Percentiles rank a stretch among this genome's conserved stretches.
Evolutionary conservation across 306 rosid species (phyloP).

Genomic region (Malus sieversii): DNA sequence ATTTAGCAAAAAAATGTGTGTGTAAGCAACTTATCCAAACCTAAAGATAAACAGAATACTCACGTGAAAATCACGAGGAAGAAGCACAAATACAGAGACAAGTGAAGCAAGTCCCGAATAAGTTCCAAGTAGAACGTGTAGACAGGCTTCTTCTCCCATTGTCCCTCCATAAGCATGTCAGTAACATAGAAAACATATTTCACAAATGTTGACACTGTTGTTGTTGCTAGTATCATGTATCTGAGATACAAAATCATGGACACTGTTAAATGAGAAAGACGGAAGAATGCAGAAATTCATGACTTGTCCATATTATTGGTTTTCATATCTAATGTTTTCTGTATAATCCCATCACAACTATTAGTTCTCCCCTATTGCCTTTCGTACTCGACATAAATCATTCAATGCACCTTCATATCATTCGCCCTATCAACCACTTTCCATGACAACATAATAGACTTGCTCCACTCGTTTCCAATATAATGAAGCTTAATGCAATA

Average conservation of each 20-base stretch:
- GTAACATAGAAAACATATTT: conserved; percentile 86
- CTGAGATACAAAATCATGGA: conserved; percentile 40
- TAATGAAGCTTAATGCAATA: background rate
- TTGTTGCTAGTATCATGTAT: conserved; percentile 98
- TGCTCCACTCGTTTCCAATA: background rate
- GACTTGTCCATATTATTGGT: background rate
- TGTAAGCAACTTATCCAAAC: background rate
- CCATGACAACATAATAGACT: background rate
- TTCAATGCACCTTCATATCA: background rate
- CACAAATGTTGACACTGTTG: conserved; percentile 77
- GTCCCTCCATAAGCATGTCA: conserved; percentile 98
- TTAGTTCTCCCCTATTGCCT: background rate
- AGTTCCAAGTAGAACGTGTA: conserved; percentile 96
- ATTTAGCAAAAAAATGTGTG: background rate
- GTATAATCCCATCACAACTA: background rate
- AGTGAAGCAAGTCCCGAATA: conserved; percentile 89
- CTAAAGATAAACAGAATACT: conserved; percentile 28
- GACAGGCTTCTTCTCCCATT: conserved; percentile 95
- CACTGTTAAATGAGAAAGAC: conserved; percentile 7
- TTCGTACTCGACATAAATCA: background rate
- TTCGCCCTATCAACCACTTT: background rate
- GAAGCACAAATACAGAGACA: conserved; percentile 95
- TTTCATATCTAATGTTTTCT: background rate
- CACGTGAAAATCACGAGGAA: conserved; percentile 90
- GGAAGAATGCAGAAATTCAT: conserved; percentile 1